phyloP scores from a whole-genome alignment of 441 rosid genomes.

The Adansonia gregorii region DNA sequence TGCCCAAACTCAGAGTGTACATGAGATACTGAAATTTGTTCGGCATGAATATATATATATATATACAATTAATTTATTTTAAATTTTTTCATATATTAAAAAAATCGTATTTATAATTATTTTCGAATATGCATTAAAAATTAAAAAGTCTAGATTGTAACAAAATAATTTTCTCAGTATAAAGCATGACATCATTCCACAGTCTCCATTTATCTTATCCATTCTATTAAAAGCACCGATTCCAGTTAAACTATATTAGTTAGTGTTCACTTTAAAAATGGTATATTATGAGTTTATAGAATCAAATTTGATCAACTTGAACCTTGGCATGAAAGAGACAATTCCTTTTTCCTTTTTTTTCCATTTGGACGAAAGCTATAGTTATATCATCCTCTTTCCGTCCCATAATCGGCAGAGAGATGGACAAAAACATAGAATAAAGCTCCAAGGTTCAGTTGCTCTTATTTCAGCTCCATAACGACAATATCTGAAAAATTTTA shows the following conservation, averaged over 20 bases:
- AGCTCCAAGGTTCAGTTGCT: neutral
- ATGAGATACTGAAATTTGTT: neutral
- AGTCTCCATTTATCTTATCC: neutral
- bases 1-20: neutral
- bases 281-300: neutral
- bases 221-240: constrained; percentile 9
- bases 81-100: neutral
- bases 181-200: neutral
- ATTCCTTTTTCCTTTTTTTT: neutral
- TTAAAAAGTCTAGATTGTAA: too few relatives aligned
- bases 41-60: neutral
- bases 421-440: neutral
- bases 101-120: neutral
- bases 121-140: too few relatives aligned
- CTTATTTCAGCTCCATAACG: neutral
- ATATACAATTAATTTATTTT: neutral
- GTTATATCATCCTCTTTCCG: constrained; percentile 12
- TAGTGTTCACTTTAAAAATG: neutral
- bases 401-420: constrained; percentile 12
- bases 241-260: neutral
- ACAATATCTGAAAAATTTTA: neutral
- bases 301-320: neutral
- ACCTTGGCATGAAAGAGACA: constrained; percentile 7
- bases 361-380: neutral
- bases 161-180: neutral